Percentiles rank a stretch among this genome's conserved stretches.
Conservation (phyloP, 805 yeast species). For the Dipodascus geniculatus region DNA sequence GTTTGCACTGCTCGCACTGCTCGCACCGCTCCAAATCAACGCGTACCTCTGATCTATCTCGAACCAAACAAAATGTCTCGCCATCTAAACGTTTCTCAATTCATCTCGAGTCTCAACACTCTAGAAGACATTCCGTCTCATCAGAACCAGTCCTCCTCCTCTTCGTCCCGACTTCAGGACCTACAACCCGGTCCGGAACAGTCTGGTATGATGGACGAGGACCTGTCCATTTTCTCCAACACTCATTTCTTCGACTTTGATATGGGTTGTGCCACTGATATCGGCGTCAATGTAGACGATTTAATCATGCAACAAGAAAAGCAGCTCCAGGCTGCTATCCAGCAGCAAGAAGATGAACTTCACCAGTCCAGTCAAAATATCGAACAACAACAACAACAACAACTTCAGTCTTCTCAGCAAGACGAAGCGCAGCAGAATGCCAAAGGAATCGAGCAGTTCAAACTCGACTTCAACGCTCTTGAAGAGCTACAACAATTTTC, state of each 20-base stretch:
- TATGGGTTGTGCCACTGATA: slow-evolving; percentile 28
- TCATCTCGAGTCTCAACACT: slow-evolving; percentile 24
- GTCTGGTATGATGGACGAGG: slow-evolving; percentile 16
- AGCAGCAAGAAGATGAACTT: not conserved
- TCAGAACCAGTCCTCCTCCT: slow-evolving; percentile 7
- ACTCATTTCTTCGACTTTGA: slow-evolving; percentile 29
- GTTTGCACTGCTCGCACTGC: too few species aligned
- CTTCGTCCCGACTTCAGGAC: slow-evolving; percentile 1
- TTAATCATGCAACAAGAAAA: slow-evolving; percentile 24
- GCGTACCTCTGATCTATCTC: too few species aligned
- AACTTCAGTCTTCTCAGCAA: not conserved
- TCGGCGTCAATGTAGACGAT: slow-evolving; percentile 24
- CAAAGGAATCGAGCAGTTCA: not conserved
- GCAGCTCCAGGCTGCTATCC: slow-evolving; percentile 15
- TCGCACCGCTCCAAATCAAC: too few species aligned
- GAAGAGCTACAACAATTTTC: slow-evolving; percentile 2
- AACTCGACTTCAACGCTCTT: not conserved
- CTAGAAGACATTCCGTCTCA: slow-evolving; percentile 17
- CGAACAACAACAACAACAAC: slow-evolving; percentile 4
- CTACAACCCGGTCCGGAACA: not conserved
- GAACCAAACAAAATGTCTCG: slow-evolving; percentile 5
- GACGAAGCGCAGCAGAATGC: not conserved
- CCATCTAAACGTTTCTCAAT: slow-evolving; percentile 22
- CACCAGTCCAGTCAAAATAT: not conserved
- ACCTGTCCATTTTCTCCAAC: slow-evolving; percentile 26